These are phyloP conservation scores for Suillus alpinus DNA, from an alignment of 768 basidiomycete genomes.

Conservation along the genomic window DNA sequence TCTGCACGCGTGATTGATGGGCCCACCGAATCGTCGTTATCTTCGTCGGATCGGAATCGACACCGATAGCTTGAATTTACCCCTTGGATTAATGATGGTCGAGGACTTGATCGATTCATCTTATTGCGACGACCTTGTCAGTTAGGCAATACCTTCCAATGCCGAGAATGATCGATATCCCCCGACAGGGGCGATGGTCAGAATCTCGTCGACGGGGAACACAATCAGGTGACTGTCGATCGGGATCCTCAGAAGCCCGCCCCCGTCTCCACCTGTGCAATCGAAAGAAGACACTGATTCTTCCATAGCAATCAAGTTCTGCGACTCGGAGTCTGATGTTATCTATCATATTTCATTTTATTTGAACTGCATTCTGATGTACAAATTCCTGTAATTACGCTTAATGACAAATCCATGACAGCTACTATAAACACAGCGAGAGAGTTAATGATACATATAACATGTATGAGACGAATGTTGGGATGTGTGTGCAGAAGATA, in stretches of 20 bases:
- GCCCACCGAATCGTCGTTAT: neutral
- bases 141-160: neutral
- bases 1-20: neutral
- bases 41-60: conserved; percentile 1
- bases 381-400: conserved; percentile 3
- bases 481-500: conserved; percentile 1
- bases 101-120: neutral
- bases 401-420: conserved; percentile 3
- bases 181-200: neutral
- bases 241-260: neutral
- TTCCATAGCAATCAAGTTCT: neutral
- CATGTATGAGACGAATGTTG: neutral
- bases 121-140: neutral
- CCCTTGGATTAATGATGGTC: neutral
- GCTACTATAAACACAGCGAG: conserved; percentile 2
- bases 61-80: neutral
- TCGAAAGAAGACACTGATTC: too few species aligned
- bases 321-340: neutral
- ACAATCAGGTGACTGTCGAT: neutral
- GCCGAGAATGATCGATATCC: neutral
- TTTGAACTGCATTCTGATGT: neutral
- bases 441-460: conserved; percentile 8
- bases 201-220: neutral
- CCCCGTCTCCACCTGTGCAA: too few species aligned
- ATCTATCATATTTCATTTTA: neutral